Base-by-base conservation (phyloP, 208 protist genomes). In the Leishmania guyanensis region DNA sequence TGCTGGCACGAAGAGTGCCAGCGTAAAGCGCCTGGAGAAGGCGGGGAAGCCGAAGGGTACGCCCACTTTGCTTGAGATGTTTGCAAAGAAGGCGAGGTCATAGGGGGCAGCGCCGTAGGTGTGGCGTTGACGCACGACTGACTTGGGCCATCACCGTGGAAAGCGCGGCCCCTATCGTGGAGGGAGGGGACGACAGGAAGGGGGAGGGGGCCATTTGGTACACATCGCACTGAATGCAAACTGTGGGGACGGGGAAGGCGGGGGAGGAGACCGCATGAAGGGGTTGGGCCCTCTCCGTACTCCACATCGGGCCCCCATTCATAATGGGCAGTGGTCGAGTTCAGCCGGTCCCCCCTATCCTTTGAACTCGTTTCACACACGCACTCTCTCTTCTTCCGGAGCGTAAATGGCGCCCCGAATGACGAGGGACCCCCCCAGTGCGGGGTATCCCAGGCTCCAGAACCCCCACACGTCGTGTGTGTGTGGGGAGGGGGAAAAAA, bases 11-110 rank as follows among this genome's bases (percentile, higher is more conserved):
- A 89, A 85, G 60, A 88, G 83, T 53, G 91, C 89, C n/a, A 86
- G 82, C 69, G 89, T 92, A 79, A 75, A 71, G 78, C 84, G 89
- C 26, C 83, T 94, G 70, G 88, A 92, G 79, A 94, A 91, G 85
- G 86, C 88, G 4, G 90, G 90, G 12, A 80, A 75, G 46, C 88
- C 90, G 17, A 89, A 86, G 65, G 84, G 84, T n/a, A 92, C 88
- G 12, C 90, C 90, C 8, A 94, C 91, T 29, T 72, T 94, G n/a
- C 79, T 91, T 39, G 65, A 83, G 3, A 91, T 94, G 87, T 94
- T 94, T 65, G 90, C 86, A 14, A 89, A 88, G 75, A 90, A 90
- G 75, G 46, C 74, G 43, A 29, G 77, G 16, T 39, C 50, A 9
- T 69, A 70, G 73, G 58, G 71, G 20, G 53, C 0, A 29, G 53